Percentiles rank a stretch among this genome's conserved stretches.
These are phyloP conservation scores for Phytophthora kernoviae DNA, from an alignment of 352 stramenopile genomes.

Conservation along the genomic window DNA sequence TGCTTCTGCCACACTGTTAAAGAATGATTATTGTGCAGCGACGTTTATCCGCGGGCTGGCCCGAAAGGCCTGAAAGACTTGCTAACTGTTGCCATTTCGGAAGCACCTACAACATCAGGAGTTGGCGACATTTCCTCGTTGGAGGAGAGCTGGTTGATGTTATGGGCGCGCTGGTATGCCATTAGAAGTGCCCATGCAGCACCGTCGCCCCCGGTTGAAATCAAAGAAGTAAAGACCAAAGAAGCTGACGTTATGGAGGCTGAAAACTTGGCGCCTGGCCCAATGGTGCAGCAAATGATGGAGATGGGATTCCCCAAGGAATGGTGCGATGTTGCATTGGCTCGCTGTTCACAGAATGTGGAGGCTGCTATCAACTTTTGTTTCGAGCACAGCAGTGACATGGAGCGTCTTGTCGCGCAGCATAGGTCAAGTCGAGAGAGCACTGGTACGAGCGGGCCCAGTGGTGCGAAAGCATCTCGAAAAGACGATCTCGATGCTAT, in stretches of 20 bases:
- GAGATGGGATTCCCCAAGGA: constrained; percentile 94
- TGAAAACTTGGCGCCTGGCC: constrained; percentile 43
- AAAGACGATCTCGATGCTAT: constrained; percentile 69
- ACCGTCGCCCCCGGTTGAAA: constrained; percentile 28
- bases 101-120: constrained; percentile 69
- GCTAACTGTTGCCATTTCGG: constrained; percentile 69
- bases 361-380: constrained; percentile 93
- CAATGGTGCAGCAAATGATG: constrained; percentile 93
- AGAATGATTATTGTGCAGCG: constrained; percentile 65
- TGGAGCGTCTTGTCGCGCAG: constrained; percentile 87
- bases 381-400: constrained; percentile 92
- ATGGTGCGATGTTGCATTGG: constrained; percentile 90
- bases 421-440: constrained; percentile 66
- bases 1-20: constrained; percentile 70
- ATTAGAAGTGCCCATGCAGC: constrained; percentile 57
- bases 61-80: constrained; percentile 64
- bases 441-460: constrained; percentile 10
- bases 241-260: constrained; percentile 25
- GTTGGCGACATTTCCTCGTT: constrained; percentile 74
- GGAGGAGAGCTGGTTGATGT: constrained; percentile 79
- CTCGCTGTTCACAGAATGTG: constrained; percentile 87
- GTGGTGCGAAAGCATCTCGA: constrained; percentile 27
- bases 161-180: constrained; percentile 80
- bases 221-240: constrained; percentile 34
- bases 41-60: constrained; percentile 66